Base-by-base conservation (phyloP, 2,329 filamentous ascomycete genomes). In the Calonectria naviculata region DNA sequence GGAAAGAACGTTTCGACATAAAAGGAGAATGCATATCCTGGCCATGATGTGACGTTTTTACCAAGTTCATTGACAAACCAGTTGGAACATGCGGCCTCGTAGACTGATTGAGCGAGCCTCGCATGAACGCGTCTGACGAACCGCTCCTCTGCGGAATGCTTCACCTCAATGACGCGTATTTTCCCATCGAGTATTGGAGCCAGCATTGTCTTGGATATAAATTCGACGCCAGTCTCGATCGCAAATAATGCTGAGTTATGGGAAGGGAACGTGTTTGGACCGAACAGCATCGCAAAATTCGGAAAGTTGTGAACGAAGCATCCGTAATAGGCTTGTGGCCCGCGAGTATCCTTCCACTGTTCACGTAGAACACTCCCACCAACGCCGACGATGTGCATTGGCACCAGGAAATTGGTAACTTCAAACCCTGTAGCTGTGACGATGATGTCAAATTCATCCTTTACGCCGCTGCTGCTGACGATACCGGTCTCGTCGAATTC, bases 271-370 rank as follows among this genome's bases (percentile, higher is more conserved):
- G 56, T 68, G 41, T 68, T 68, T 10, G 65, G 65, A 2, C 65
- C 65, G 26, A 68, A 68, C 3, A 67, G 41, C 54, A 69, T 65
- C 10, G 61, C 78, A 19, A 80, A 73, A 62, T 81, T 81, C 52
- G 80, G 80, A 28, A 80, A 80, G 46, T 79, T 76, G 70, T 78
- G 76, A 12, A 80, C 77, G 28, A 74, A 75, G 1, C 76, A 78
- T 36, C 76, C 79, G 10, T 78, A 49, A 68, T 81, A 81, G 0
- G 80, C 80, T 54, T 81, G 79, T 4, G 79, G 75, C 17, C 78
- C 79, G 5, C 71, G 68, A 31, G 65, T 67, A 12, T 76, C 67
- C 1, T 71, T 64, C 80, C 79, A 81, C 46, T 80, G 78, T 15
- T 79, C 73, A 13, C 76, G 66, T 9, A 81, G 72, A 2, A 73